phyloP scores from a whole-genome alignment of 2,329 filamentous ascomycete species.

The Ascochyta clinopodiicola region DNA sequence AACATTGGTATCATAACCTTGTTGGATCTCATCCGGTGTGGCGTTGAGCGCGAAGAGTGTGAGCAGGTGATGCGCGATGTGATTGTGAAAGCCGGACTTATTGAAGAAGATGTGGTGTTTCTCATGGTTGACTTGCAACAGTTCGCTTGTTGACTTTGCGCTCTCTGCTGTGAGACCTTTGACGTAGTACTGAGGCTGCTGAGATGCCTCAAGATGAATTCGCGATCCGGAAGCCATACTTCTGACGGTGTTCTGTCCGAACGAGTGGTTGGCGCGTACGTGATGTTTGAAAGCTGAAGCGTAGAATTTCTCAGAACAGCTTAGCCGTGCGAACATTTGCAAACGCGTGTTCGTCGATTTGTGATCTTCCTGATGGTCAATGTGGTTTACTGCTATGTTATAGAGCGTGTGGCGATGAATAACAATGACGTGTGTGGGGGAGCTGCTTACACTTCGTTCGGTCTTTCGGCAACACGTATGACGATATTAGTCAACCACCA shows the following conservation, averaged over 20 bases:
- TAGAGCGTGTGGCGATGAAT: not conserved
- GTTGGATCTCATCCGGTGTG: slow-evolving; percentile 63
- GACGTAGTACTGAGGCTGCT: slow-evolving; percentile 56
- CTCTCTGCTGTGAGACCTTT: slow-evolving; percentile 61
- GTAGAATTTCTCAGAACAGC: not conserved
- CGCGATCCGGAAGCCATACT: slow-evolving; percentile 44
- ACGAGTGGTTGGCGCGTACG: not conserved
- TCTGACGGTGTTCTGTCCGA: not conserved
- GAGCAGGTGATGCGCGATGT: slow-evolving; percentile 80
- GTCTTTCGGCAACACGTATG: slow-evolving; percentile 4
- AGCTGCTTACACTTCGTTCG: slow-evolving; percentile 5
- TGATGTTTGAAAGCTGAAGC: not conserved
- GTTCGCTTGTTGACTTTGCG: slow-evolving; percentile 67
- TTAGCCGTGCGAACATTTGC: not conserved
- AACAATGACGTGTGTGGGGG: slow-evolving; percentile 10
- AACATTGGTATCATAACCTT: slow-evolving; percentile 69
- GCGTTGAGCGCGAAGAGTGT: slow-evolving; percentile 79
- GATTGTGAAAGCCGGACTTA: slow-evolving; percentile 75
- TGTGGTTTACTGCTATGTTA: not conserved
- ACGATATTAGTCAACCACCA: not conserved
- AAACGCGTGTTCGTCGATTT: not conserved
- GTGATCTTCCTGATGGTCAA: not conserved
- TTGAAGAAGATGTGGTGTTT: slow-evolving; percentile 86
- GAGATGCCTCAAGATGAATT: slow-evolving; percentile 51
- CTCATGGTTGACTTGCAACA: slow-evolving; percentile 78